Base-by-base conservation (phyloP, 177 flowering plant species). In the Telopea speciosissima region DNA sequence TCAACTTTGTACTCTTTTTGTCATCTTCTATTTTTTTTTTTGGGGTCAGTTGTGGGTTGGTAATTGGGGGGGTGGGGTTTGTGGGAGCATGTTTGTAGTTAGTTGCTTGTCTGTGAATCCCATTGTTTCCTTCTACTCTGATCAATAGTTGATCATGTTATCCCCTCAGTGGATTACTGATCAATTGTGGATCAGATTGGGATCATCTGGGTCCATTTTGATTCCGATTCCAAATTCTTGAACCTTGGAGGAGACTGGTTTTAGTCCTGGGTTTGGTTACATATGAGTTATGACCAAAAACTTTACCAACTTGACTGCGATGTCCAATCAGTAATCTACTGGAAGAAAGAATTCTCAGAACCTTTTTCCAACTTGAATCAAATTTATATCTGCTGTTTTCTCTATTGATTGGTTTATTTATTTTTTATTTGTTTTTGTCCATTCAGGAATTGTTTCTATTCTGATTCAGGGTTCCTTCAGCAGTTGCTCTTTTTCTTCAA, bases 401-500 rank as follows among this genome's bases (percentile, higher is more conserved):
- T 70, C 22, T 16, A 26, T 14, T n/a, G 40, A 54, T 49, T 68
- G 40, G 0, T 36, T 36, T 36, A 36, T 36, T 5, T 36, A 36
- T 66, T 68, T 45, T 44, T 67, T 17, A 26, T 14, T 62, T 42
- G 66, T 56, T 42, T 70, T 26, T 75, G 5, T 70, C 59, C 63
- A 17, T 76, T 67, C 86, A 95, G 99, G 87, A 65, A 75, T 75
- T 89, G 90, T 79, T 93, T 93, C 77, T 81, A 84, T 68, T 84
- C 89, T 66, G 83, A 88, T 65, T 93, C 99, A 33, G 87, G 81
- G 68, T 95, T 95, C 80, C 85, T 95, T 22, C 82, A 81, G 24
- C 89, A 86, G 80, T 76, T 95, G 17, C 88, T 89, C 31, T 95
- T 89, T 79, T 93, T 95, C 88, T 90, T 88, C 70, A 80, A 89